phyloP scores from a whole-genome alignment of 176 grass and related monocot species.

The Cenchrus fungigraminus region DNA sequence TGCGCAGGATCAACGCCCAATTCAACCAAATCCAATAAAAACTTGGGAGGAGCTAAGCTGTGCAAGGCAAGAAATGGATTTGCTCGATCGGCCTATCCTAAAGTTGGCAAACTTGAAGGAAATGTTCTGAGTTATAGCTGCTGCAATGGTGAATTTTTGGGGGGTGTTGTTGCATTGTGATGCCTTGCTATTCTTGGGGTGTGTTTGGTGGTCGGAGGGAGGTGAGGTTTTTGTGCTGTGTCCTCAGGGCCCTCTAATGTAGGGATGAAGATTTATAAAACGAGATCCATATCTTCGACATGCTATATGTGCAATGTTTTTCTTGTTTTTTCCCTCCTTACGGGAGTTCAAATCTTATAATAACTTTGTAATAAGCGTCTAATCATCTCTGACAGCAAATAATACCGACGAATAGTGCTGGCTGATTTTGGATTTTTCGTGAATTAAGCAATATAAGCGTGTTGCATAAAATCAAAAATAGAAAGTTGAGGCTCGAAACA shows the following conservation, averaged over 20 bases:
- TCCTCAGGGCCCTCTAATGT: constrained; percentile 26
- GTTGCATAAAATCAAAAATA: neutral
- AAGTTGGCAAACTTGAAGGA: constrained; percentile 45
- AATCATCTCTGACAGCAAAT: neutral
- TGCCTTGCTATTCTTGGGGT: constrained; percentile 38
- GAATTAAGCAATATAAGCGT: neutral
- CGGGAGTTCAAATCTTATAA: neutral
- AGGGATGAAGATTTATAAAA: constrained; percentile 14
- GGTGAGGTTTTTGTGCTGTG: constrained; percentile 28
- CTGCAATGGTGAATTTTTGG: neutral
- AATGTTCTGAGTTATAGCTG: constrained; percentile 42
- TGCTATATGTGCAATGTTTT: neutral
- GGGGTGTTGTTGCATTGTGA: neutral
- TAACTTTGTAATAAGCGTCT: neutral
- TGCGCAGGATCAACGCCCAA: constrained; percentile 5
- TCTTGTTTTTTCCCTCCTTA: neutral
- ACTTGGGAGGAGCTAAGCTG: constrained; percentile 39
- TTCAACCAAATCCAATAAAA: constrained; percentile 12
- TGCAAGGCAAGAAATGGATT: constrained; percentile 39
- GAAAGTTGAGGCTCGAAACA: no score
- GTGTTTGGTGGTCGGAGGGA: constrained; percentile 44
- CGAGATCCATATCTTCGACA: constrained; percentile 14
- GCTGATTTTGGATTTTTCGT: neutral
- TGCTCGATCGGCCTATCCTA: constrained; percentile 36
- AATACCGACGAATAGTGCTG: neutral